These are phyloP conservation scores for Penstemon davidsonii DNA, from an alignment of 257 asterid species.

Conservation along the genomic window DNA sequence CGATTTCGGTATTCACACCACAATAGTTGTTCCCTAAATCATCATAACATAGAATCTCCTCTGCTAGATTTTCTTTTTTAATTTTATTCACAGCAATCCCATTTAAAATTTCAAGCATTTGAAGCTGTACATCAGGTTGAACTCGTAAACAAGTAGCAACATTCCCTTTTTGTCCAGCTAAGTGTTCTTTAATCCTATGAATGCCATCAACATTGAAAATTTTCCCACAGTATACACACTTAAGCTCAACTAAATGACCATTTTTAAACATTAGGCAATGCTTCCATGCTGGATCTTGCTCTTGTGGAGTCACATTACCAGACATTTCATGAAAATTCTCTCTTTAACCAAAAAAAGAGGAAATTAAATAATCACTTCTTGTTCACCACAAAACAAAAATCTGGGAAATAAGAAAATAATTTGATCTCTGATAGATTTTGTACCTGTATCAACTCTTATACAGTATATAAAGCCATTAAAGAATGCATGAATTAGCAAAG, in stretches of 20 bases:
- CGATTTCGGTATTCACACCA: constrained; percentile 55
- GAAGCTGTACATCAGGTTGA: constrained; percentile 68
- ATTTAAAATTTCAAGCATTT: constrained; percentile 85
- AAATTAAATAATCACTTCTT: neutral
- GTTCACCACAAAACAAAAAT: neutral
- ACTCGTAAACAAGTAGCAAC: constrained; percentile 93
- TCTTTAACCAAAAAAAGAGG: neutral
- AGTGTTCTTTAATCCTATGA: constrained; percentile 94
- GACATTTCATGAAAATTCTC: constrained; percentile 11
- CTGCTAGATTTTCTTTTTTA: constrained; percentile 71
- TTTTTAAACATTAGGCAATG: constrained; percentile 89
- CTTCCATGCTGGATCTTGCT: constrained; percentile 98
- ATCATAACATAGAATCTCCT: constrained; percentile 43
- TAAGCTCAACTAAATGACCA: constrained; percentile 82
- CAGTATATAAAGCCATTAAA: neutral
- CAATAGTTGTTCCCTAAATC: constrained; percentile 42
- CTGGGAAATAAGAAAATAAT: neutral
- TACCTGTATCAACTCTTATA: neutral
- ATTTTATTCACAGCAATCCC: constrained; percentile 75
- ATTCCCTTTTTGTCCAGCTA: constrained; percentile 95
- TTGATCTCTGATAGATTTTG: neutral
- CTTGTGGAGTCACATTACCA: constrained; percentile 64
- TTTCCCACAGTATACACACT: constrained; percentile 88
- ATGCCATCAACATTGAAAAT: constrained; percentile 95
- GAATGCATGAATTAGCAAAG: neutral